Percentiles rank a stretch among this genome's conserved stretches.
Evolutionary conservation across 345 rosid genomes (phyloP).

Genomic region (Heritiera fomes): DNA sequence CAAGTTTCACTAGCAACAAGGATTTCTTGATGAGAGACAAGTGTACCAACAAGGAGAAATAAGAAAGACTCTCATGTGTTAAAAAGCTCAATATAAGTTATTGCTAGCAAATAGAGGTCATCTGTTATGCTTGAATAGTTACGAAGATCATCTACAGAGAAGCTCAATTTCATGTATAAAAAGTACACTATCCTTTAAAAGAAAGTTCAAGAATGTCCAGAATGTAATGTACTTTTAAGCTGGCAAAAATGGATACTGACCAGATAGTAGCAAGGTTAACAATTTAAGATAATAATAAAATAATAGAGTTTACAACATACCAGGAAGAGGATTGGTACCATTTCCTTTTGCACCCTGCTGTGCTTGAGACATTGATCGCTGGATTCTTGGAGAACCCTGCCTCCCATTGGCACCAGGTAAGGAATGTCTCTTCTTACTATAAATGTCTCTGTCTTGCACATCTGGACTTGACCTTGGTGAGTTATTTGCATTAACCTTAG

Average conservation of each 20-base stretch:
- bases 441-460: conserved; percentile 70
- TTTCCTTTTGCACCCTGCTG: conserved; percentile 69
- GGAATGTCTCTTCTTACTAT: conserved; percentile 82
- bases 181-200: not conserved
- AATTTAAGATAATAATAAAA: not conserved
- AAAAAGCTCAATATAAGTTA: not conserved
- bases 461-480: conserved; percentile 98
- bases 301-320: conserved; percentile 32
- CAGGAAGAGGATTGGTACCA: conserved; percentile 35
- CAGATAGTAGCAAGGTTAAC: not conserved
- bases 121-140: not conserved
- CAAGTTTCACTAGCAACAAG: not conserved
- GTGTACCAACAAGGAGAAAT: not conserved
- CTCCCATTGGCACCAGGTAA: conserved; percentile 82
- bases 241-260: not conserved
- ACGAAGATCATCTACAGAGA: not conserved
- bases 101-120: not conserved
- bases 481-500: conserved; percentile 72
- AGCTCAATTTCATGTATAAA: not conserved
- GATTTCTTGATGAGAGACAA: not conserved
- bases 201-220: not conserved
- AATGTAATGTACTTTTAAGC: not conserved
- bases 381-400: conserved; percentile 85
- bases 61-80: not conserved
- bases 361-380: conserved; percentile 61